Base-by-base conservation (phyloP, 2,329 filamentous ascomycete genomes). In the Pseudogymnoascus sp. region DNA sequence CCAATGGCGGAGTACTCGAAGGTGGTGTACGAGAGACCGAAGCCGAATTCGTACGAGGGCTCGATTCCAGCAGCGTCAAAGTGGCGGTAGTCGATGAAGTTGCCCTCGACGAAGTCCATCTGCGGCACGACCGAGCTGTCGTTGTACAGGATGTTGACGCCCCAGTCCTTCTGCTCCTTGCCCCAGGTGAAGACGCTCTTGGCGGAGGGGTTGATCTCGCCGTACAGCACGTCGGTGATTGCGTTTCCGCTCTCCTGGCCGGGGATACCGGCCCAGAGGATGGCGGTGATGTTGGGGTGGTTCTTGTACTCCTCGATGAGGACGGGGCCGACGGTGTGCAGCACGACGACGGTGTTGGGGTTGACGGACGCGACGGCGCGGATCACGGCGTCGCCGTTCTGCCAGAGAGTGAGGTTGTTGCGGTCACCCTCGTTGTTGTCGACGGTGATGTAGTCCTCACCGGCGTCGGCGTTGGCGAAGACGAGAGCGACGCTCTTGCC, bases 371-470 rank as follows among this genome's bases (percentile, higher is more conserved):
- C 86, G 9, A 96, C 90, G 57, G 88, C 91, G 74, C 88, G 82
- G 75, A 97, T 89, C 61, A 97, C 76, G 0, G 82, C 80, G 60
- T 97, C 91, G 39, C 90, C 92, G 62, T 86, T 82, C 63, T 87
- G 81, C 93, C 93, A 97, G 0, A 96, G 79, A 0, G 92, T 96
- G 37, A 99, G 79, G 75, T 99, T 97, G 70, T 92, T 92, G 60
- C 94, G 87, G 73, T 97, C 93, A 62, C 94, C 94, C 63, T 81
- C 78, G 72, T 97, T 97, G 60, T 85, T 88, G 65, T 92, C 93
- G 1, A 95, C 83, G 28, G 76, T 81, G 70, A 97, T 91, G 76
- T 84, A 97, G 5, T 90, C 92, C 75, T 97, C 94, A 60, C 93
- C 93, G 3, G 88, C 84, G 71, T 92, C 82, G 12, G 92, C 86